Conservation (phyloP, 179 eudicot genomes). For the Silene noctiflora region DNA sequence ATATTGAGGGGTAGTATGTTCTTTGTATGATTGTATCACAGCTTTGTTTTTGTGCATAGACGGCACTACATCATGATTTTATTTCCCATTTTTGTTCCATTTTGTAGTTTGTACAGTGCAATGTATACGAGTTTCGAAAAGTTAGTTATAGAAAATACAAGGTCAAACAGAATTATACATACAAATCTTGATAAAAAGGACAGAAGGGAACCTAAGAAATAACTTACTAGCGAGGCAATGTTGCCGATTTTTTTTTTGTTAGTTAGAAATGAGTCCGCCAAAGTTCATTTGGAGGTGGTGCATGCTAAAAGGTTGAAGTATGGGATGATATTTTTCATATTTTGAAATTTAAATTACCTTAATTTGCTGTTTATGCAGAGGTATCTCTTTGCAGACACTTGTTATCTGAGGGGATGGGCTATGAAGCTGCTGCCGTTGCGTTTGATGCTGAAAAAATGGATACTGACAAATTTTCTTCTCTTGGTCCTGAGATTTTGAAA, state of each 20-base stretch:
- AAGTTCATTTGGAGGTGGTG: conserved; percentile 11
- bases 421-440: conserved; percentile 48
- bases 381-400: conserved; percentile 48
- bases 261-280: background rate
- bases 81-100: background rate
- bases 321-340: background rate
- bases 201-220: background rate
- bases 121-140: background rate
- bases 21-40: background rate
- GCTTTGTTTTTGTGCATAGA: background rate
- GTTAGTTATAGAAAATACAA: background rate
- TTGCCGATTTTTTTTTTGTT: background rate
- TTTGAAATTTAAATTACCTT: background rate
- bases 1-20: background rate
- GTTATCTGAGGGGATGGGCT: conserved; percentile 50
- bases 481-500: conserved; percentile 30
- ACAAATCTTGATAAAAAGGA: background rate
- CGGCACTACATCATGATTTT: background rate
- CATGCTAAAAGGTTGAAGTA: background rate
- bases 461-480: conserved; percentile 29
- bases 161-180: background rate
- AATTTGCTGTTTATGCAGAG: conserved; percentile 35
- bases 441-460: conserved; percentile 42
- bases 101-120: background rate
- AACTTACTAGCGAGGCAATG: background rate